phyloP scores from a whole-genome alignment of 352 stramenopile species.

The Phytopythium oedochilum region DNA sequence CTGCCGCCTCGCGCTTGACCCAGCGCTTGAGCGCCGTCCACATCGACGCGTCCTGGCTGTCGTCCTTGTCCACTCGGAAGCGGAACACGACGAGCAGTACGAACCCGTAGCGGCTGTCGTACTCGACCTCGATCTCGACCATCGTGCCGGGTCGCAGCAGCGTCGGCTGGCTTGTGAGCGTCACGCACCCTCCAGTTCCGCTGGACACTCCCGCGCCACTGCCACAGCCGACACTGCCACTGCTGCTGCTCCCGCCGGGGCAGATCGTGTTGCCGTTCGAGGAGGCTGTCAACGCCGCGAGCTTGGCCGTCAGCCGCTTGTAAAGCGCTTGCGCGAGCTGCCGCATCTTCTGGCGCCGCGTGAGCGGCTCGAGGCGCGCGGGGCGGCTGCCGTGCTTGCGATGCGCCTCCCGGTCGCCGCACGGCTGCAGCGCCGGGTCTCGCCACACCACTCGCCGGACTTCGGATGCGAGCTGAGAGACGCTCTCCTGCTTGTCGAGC shows the following conservation, averaged over 20 bases:
- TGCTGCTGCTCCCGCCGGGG: conserved; percentile 3
- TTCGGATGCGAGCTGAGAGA: conserved; percentile 42
- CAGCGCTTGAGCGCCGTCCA: background rate
- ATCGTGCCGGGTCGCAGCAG: conserved; percentile 25
- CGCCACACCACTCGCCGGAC: conserved; percentile 48
- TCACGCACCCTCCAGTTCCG: background rate
- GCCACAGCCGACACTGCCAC: background rate
- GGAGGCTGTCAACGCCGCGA: background rate
- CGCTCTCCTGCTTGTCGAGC: conserved; percentile 49
- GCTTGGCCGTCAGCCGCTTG: conserved; percentile 5
- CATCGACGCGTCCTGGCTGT: background rate
- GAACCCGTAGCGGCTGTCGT: conserved; percentile 50
- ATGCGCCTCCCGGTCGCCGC: conserved; percentile 16
- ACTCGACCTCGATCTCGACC: conserved; percentile 76
- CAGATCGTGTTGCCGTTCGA: conserved; percentile 19
- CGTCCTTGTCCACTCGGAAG: conserved; percentile 26
- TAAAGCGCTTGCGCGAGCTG: conserved; percentile 9
- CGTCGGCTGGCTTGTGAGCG: background rate
- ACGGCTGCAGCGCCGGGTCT: conserved; percentile 25
- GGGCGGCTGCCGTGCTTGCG: conserved; percentile 10
- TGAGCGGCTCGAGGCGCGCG: conserved; percentile 8
- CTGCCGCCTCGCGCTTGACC: background rate
- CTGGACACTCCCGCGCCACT: background rate
- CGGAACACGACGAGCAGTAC: conserved; percentile 49
- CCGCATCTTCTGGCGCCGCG: conserved; percentile 26